Percentiles rank a stretch among this genome's conserved stretches.
Conservation (phyloP, 257 asterid genomes). For the Solanum etuberosum region DNA sequence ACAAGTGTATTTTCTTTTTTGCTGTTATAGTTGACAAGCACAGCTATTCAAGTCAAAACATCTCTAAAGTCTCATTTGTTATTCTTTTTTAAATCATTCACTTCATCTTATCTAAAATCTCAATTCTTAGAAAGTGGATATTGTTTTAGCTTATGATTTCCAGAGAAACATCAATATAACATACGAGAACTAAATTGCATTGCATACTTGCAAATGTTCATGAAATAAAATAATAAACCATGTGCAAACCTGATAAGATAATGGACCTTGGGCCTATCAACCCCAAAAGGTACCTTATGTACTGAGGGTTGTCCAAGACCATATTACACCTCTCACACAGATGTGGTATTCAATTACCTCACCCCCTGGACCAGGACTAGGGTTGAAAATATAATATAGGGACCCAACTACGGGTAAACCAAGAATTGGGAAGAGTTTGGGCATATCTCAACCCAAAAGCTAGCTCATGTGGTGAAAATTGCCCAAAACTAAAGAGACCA, state of each 20-base stretch:
- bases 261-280: not conserved
- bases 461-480: not conserved
- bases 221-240: not conserved
- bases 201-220: not conserved
- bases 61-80: not conserved
- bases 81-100: not conserved
- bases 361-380: not conserved
- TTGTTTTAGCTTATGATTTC: not conserved
- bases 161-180: not conserved
- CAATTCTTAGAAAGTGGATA: not conserved
- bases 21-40: not conserved
- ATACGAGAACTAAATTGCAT: not conserved
- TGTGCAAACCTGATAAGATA: not conserved
- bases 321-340: not conserved
- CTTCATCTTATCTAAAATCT: not conserved
- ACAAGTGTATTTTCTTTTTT: not conserved
- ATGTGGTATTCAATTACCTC: not conserved
- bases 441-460: not conserved
- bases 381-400: not conserved
- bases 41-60: not conserved
- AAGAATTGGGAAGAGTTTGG: not conserved
- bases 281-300: not conserved
- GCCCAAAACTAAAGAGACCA: not conserved
- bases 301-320: not conserved
- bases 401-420: not conserved